Conservation (phyloP, 2,329 filamentous ascomycete species). For the Ophiocordyceps robertsii region DNA sequence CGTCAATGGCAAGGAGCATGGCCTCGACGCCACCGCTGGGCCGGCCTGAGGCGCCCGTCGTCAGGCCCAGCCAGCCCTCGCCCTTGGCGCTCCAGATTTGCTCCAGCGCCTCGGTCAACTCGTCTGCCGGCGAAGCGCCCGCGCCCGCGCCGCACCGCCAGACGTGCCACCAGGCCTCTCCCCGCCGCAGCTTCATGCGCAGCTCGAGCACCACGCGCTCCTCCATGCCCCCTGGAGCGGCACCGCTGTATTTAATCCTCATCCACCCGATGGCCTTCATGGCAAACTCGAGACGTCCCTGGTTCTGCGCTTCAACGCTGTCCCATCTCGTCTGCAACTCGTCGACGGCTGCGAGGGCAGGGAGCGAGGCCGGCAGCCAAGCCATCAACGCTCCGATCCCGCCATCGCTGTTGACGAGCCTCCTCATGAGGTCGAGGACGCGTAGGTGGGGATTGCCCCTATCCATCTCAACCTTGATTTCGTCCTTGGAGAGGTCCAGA, state of each 20-base stretch:
- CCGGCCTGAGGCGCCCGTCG: constrained; percentile 30
- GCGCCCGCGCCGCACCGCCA: constrained; percentile 16
- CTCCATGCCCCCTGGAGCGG: constrained; percentile 10
- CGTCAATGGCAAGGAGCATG: constrained; percentile 34
- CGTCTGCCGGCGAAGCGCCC: constrained; percentile 13
- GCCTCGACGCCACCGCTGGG: constrained; percentile 26
- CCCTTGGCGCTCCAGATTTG: constrained; percentile 31
- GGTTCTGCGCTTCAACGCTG: constrained; percentile 23
- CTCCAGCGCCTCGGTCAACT: constrained; percentile 25
- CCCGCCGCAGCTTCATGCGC: constrained; percentile 32
- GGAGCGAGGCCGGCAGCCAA: constrained; percentile 47
- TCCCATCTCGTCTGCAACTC: constrained; percentile 44
- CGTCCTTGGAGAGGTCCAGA: constrained; percentile 39
- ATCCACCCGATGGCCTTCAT: constrained; percentile 44
- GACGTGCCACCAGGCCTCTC: constrained; percentile 38
- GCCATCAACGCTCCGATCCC: constrained; percentile 39
- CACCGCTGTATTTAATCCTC: constrained; percentile 37
- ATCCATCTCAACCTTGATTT: constrained; percentile 46
- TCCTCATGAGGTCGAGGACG: constrained; percentile 43
- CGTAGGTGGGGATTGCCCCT: constrained; percentile 54
- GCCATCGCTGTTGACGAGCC: constrained; percentile 39
- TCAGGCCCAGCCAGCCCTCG: constrained; percentile 33
- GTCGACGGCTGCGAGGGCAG: constrained; percentile 48
- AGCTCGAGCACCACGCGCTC: constrained; percentile 36
- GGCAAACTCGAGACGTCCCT: constrained; percentile 36